Conservation (phyloP, 352 stramenopile genomes). For the Globisporangium perplexum region DNA sequence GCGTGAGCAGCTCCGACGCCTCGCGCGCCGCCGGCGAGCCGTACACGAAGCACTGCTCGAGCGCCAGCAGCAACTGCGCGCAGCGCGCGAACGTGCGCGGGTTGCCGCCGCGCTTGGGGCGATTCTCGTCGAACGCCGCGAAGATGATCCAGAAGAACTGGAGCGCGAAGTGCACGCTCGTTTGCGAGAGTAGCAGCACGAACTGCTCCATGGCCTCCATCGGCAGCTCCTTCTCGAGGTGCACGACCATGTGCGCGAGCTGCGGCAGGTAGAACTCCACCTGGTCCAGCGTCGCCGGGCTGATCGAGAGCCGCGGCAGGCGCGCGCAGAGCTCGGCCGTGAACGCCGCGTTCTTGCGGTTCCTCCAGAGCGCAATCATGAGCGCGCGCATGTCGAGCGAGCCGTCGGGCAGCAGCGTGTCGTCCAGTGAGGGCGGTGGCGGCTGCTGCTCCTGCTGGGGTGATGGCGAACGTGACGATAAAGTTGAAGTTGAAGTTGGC, state of each 20-base stretch:
- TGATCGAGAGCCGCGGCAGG: constrained; percentile 44
- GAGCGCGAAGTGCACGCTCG: constrained; percentile 75
- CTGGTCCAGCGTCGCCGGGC: constrained; percentile 53
- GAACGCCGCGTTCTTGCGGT: constrained; percentile 54
- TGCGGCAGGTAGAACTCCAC: constrained; percentile 80
- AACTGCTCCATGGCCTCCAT: constrained; percentile 79
- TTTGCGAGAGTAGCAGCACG: constrained; percentile 64
- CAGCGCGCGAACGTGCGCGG: constrained; percentile 67
- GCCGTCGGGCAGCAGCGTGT: constrained; percentile 37
- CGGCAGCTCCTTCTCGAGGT: constrained; percentile 71
- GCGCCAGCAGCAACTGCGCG: constrained; percentile 57
- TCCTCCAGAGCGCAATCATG: constrained; percentile 75
- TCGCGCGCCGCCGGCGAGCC: constrained; percentile 55
- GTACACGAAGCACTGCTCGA: constrained; percentile 82
- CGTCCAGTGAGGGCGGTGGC: constrained; percentile 13
- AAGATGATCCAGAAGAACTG: constrained; percentile 87
- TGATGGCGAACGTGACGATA: too few species aligned
- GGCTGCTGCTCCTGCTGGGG: too few species aligned
- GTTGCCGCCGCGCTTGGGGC: constrained; percentile 57
- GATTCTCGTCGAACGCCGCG: constrained; percentile 69
- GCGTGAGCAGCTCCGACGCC: constrained; percentile 43
- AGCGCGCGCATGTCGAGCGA: constrained; percentile 60
- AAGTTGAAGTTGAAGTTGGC: background rate
- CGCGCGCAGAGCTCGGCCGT: constrained; percentile 54
- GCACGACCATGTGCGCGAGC: constrained; percentile 79